A percentile compares a stretch with the other conserved stretches of the same genome.
Conservation (phyloP, 176 grass and related monocot species). For the Zoysia pacifica region DNA sequence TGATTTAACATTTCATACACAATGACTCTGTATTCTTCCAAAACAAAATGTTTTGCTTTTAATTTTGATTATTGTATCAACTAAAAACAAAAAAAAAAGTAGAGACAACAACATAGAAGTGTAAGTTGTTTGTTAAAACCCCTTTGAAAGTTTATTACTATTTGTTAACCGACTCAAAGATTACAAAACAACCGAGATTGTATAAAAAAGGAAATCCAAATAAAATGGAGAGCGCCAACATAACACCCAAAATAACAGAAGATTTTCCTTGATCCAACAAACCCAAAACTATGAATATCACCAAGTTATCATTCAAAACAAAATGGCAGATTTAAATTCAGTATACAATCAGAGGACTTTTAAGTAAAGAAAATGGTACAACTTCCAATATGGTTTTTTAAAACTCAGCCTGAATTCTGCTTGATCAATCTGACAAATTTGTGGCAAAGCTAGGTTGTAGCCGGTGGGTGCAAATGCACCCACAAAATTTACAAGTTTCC, state of each 20-base stretch:
- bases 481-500: too few species aligned
- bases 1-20: background rate
- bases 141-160: background rate
- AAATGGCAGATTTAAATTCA: background rate
- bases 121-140: background rate
- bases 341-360: background rate
- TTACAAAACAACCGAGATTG: background rate
- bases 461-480: too few species aligned
- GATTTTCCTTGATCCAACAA: background rate
- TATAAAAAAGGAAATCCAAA: background rate
- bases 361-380: background rate
- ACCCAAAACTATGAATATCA: background rate
- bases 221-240: background rate
- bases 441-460: too few species aligned
- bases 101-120: background rate
- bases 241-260: background rate
- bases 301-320: background rate
- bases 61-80: background rate
- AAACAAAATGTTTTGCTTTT: background rate
- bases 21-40: constrained; percentile 23
- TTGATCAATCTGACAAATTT: background rate
- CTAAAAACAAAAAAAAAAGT: background rate
- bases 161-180: background rate
- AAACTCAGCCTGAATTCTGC: background rate
- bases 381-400: background rate